These are phyloP conservation scores for Hyaloscypha variabilis DNA, from an alignment of 495 filamentous ascomycete genomes.

Conservation along the genomic window DNA sequence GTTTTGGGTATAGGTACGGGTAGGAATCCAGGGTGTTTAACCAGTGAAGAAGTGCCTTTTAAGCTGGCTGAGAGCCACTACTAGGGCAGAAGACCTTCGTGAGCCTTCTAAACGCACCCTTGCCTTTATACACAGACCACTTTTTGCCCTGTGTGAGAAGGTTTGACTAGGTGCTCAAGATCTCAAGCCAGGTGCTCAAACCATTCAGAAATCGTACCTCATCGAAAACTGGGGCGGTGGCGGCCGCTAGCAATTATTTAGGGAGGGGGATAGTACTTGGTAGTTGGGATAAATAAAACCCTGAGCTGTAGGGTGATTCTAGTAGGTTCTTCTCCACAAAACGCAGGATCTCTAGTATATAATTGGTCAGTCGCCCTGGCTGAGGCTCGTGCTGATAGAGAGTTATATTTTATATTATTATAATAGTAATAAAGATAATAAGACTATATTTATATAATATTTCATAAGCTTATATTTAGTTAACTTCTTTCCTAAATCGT, in stretches of 20 bases:
- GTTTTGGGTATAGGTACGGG: constrained; percentile 1
- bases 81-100: not conserved
- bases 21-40: constrained; percentile 5
- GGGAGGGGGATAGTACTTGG: not conserved
- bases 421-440: not conserved
- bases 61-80: constrained; percentile 2
- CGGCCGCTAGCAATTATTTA: not conserved
- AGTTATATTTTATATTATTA: not conserved
- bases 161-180: not conserved
- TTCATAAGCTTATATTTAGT: not conserved
- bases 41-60: not conserved
- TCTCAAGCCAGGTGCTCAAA: no score
- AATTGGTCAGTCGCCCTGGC: no score
- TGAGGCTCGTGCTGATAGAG: not conserved
- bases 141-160: not conserved
- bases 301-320: not conserved
- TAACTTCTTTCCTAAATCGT: not conserved
- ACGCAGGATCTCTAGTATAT: not conserved
- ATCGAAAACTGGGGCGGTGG: constrained; percentile 1
- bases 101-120: not conserved
- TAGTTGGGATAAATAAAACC: not conserved
- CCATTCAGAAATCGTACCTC: constrained; percentile 4
- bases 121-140: not conserved
- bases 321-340: not conserved
- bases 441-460: not conserved